Conservation (phyloP, 768 basidiomycete species). For the Mycena polygramma region DNA sequence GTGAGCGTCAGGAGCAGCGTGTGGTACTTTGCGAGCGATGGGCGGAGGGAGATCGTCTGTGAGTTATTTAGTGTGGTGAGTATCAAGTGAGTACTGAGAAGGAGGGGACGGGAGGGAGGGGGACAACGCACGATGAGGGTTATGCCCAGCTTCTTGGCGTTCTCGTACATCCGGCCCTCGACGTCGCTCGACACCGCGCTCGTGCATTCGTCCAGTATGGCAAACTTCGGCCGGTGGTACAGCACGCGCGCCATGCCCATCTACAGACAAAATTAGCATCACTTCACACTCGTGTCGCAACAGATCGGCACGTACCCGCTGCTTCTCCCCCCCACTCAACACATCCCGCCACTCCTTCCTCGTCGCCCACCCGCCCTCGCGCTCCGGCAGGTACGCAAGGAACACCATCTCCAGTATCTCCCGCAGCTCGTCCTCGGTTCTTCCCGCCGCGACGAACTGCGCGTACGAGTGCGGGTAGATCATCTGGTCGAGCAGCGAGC, state of each 20-base stretch:
- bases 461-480: slow-evolving; percentile 93
- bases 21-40: slow-evolving; percentile 91
- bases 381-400: slow-evolving; percentile 83
- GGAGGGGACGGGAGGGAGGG: background rate
- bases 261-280: slow-evolving; percentile 48
- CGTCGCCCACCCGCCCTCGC: slow-evolving; percentile 92
- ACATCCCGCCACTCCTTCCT: slow-evolving; percentile 98
- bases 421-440: slow-evolving; percentile 77
- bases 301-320: slow-evolving; percentile 68
- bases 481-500: slow-evolving; percentile 91
- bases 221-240: slow-evolving; percentile 87
- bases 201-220: slow-evolving; percentile 92
- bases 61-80: background rate
- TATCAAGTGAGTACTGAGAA: slow-evolving; percentile 5
- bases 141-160: slow-evolving; percentile 89
- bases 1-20: slow-evolving; percentile 84
- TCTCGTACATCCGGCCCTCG: slow-evolving; percentile 95
- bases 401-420: slow-evolving; percentile 86
- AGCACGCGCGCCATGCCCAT: slow-evolving; percentile 96
- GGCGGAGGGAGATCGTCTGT: slow-evolving; percentile 59
- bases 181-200: slow-evolving; percentile 97
- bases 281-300: background rate
- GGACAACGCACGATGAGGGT: slow-evolving; percentile 70
- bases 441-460: slow-evolving; percentile 71
- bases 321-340: slow-evolving; percentile 93